phyloP scores from a whole-genome alignment of 2,329 filamentous ascomycete genomes.

The Hypoxylon sp. region DNA sequence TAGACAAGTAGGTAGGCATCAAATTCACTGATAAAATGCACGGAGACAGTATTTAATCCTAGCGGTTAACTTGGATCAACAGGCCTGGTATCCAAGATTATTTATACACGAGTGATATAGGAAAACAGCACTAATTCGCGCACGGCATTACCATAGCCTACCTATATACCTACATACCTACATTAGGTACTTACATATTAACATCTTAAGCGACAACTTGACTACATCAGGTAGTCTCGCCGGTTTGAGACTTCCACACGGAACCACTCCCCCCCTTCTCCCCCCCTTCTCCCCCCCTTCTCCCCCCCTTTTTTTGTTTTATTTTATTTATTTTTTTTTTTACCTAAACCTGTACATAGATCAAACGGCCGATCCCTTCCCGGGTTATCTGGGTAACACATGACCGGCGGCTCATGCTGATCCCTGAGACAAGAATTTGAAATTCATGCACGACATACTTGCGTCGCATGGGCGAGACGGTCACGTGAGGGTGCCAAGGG shows the following conservation, averaged over 20 bases:
- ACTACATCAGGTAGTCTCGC: neutral
- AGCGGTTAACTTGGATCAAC: too few species aligned
- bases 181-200: too few species aligned
- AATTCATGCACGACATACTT: slow-evolving; percentile 47
- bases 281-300: slow-evolving; percentile 8
- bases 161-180: neutral
- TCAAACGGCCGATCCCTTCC: neutral
- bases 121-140: neutral
- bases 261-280: neutral
- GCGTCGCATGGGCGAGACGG: slow-evolving; percentile 35
- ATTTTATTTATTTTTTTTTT: too few species aligned
- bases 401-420: slow-evolving; percentile 37
- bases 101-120: too few species aligned
- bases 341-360: neutral
- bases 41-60: too few species aligned
- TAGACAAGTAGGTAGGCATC: too few species aligned
- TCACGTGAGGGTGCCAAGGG: slow-evolving; percentile 42
- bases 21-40: too few species aligned
- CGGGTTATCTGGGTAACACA: slow-evolving; percentile 28
- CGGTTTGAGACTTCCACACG: neutral
- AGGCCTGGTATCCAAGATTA: too few species aligned
- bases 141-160: neutral
- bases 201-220: neutral
- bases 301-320: too few species aligned
- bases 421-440: slow-evolving; percentile 6